phyloP scores from a whole-genome alignment of 768 basidiomycete genomes.

The Macrolepiota fuliginosa region DNA sequence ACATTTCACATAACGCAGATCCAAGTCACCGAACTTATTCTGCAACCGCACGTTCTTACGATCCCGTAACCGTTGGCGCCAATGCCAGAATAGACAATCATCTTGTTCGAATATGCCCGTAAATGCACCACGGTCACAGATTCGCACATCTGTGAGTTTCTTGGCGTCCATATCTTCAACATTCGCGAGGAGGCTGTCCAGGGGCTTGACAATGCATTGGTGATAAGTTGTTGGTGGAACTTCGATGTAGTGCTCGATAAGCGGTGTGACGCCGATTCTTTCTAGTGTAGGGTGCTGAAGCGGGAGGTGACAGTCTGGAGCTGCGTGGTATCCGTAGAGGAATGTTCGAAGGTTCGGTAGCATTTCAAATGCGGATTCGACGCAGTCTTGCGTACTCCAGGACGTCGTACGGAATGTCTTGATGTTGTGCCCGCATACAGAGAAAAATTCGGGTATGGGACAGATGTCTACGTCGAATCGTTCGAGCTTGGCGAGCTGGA shows the following conservation, averaged over 20 bases:
- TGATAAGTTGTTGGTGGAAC: constrained; percentile 36
- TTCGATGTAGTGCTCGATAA: constrained; percentile 31
- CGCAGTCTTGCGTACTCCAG: constrained; percentile 23
- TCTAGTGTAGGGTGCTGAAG: constrained; percentile 34
- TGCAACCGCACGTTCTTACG: constrained; percentile 2
- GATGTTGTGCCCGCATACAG: constrained; percentile 40
- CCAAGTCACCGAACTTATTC: constrained; percentile 8
- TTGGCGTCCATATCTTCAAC: constrained; percentile 5
- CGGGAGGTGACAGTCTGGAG: constrained; percentile 25
- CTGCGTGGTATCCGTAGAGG: constrained; percentile 31
- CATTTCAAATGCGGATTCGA: constrained; percentile 33
- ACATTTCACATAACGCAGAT: constrained; percentile 3
- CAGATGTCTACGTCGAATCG: constrained; percentile 45
- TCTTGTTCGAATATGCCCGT: constrained; percentile 26
- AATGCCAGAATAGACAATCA: constrained; percentile 1
- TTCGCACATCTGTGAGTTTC: constrained; percentile 5
- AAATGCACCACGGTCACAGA: constrained; percentile 13
- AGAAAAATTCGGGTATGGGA: constrained; percentile 32
- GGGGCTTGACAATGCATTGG: constrained; percentile 32
- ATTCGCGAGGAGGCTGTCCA: constrained; percentile 9
- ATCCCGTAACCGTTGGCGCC: constrained; percentile 2
- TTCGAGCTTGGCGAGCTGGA: constrained; percentile 36
- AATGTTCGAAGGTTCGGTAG: constrained; percentile 42
- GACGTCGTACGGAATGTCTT: constrained; percentile 35
- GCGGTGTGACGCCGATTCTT: constrained; percentile 44